Evolutionary conservation across 257 asterid genomes (phyloP), one percentile per base, ranked within the genome.

Genomic region (Verbena officinalis): DNA sequence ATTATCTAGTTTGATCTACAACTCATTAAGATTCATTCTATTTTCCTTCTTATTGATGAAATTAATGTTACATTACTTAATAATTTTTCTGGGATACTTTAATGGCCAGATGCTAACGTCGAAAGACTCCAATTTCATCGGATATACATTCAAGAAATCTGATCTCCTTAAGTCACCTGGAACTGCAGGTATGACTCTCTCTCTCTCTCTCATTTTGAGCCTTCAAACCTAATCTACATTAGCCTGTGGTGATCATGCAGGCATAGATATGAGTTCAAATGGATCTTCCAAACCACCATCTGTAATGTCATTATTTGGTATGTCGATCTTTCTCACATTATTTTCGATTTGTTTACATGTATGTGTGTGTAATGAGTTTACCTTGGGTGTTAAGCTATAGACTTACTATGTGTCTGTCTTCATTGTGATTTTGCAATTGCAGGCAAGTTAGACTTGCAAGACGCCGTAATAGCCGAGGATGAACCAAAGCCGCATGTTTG

Each of bases 61-160:
- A 19, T 58, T n/a, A n/a, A n/a, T 42, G 34, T 40, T 17, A 40
- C 65, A 7, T 48, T 33, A 59, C 34, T 7, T 40, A 17, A 16
- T 23, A 44, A 16, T 52, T 55, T n/a, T 44, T 53, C 34, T 51
- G 33, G 7, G 14, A 11, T 72, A 45, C 55, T 67, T 38, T 67
- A 57, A 53, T 46, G 59, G 59, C 79, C 89, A 93, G 97, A 93
- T 93, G 99, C 73, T 93, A 59, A 88, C 97, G 40, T 93, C 99
- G 12, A 93, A 90, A 76, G 99, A 93, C 75, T 63, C 97, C 51
- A 88, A 93, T 77, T 93, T 93, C 54, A 93, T 93, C 53, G 97
- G 99, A 56, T 93, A 87, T 69, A 93, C 99, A 40, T 93, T 81
- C 91, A 93, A 86, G 91, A 93, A 93, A 78, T 93, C 96, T 0